These are phyloP conservation scores for Coemansia sp. DNA, from an alignment of 192 early-diverging fungal species.

Conservation along the genomic window DNA sequence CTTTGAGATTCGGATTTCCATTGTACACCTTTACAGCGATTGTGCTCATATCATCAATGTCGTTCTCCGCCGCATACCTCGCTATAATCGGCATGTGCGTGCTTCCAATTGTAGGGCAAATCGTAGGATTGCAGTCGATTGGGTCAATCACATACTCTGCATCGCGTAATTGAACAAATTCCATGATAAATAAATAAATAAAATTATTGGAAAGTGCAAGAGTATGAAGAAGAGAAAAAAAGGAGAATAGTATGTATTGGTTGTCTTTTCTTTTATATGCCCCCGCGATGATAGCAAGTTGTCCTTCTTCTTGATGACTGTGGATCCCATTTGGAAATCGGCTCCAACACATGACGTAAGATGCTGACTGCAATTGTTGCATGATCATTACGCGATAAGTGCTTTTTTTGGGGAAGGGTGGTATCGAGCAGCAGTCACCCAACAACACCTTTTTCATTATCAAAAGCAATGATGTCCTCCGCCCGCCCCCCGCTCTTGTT, in stretches of 20 bases:
- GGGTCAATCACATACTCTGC: neutral
- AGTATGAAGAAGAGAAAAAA: neutral
- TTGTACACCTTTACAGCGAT: neutral
- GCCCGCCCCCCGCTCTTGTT: too few relatives aligned
- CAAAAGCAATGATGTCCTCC: neutral
- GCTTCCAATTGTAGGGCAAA: neutral
- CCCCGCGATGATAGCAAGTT: too few relatives aligned
- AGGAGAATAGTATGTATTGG: too few relatives aligned
- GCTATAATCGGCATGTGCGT: neutral
- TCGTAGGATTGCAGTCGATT: neutral
- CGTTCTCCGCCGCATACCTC: neutral
- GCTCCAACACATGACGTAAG: too few relatives aligned
- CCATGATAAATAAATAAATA: neutral
- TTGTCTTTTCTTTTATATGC: neutral
- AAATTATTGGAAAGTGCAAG: neutral
- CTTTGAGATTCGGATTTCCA: neutral
- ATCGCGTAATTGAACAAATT: neutral
- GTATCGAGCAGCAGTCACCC: too few relatives aligned
- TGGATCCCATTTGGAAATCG: too few relatives aligned
- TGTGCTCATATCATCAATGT: neutral
- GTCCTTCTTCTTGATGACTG: too few relatives aligned
- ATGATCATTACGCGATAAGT: too few relatives aligned
- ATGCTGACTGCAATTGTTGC: too few relatives aligned
- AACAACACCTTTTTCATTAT: neutral
- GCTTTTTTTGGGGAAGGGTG: too few relatives aligned